phyloP scores from a whole-genome alignment of 1,139 yeast species.

The Taphrina flavorubra region DNA sequence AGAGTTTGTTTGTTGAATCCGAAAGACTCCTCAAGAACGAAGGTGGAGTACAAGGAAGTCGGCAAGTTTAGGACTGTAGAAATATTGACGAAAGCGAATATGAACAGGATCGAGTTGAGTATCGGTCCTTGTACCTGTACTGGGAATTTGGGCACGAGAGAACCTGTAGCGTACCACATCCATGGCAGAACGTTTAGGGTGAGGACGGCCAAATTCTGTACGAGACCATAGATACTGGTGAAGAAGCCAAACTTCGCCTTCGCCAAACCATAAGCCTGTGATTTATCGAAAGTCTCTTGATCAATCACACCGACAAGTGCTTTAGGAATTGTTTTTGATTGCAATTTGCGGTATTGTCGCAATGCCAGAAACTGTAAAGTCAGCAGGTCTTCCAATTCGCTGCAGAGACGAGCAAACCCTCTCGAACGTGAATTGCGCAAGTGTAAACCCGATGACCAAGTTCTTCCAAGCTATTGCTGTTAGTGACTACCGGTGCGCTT shows the following conservation, averaged over 20 bases:
- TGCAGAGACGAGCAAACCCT: neutral
- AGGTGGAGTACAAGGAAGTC: conserved; percentile 71
- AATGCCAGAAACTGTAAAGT: conserved; percentile 60
- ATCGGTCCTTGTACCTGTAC: conserved; percentile 53
- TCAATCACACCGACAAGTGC: conserved; percentile 65
- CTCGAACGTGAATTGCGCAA: conserved; percentile 32
- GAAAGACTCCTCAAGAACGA: conserved; percentile 86
- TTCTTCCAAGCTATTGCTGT: conserved; percentile 25
- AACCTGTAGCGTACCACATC: conserved; percentile 66
- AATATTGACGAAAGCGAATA: conserved; percentile 59
- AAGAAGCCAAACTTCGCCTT: conserved; percentile 74
- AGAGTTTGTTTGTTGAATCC: conserved; percentile 89
- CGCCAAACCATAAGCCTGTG: conserved; percentile 82
- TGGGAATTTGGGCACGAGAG: conserved; percentile 53
- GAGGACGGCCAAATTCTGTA: conserved; percentile 65
- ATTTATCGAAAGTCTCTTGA: conserved; percentile 73
- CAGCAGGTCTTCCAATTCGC: neutral
- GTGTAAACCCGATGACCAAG: conserved; percentile 35
- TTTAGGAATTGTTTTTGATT: conserved; percentile 63
- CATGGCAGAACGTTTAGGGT: conserved; percentile 70
- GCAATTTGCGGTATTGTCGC: conserved; percentile 77
- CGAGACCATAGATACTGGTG: conserved; percentile 59
- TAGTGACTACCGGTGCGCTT: neutral
- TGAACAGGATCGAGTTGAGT: conserved; percentile 71
- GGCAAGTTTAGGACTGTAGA: conserved; percentile 68